phyloP scores from a whole-genome alignment of 179 eudicot genomes.

The Spergularia azorica region DNA sequence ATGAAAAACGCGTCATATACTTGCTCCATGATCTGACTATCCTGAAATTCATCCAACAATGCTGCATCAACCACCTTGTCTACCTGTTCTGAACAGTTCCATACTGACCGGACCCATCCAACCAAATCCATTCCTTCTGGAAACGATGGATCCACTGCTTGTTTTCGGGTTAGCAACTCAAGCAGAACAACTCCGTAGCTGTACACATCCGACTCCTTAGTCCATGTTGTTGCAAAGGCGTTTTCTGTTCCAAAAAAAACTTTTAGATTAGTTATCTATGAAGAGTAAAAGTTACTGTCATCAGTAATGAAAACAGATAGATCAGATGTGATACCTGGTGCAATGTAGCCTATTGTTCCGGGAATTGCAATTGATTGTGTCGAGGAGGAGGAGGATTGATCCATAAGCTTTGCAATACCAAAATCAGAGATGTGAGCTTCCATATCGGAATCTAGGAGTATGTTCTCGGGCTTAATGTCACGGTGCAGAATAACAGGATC shows the following conservation, averaged over 20 bases:
- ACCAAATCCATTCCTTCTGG: slow-evolving; percentile 44
- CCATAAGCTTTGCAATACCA: slow-evolving; percentile 76
- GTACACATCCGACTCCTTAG: slow-evolving; percentile 68
- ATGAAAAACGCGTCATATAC: no score
- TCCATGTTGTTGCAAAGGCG: slow-evolving; percentile 49
- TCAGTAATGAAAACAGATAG: not conserved
- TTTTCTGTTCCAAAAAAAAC: slow-evolving; percentile 37
- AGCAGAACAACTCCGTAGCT: slow-evolving; percentile 51
- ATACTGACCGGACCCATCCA: slow-evolving; percentile 51
- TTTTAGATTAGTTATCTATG: slow-evolving; percentile 9
- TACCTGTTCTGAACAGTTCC: slow-evolving; percentile 25
- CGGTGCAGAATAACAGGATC: slow-evolving; percentile 71
- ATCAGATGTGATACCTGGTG: slow-evolving; percentile 73
- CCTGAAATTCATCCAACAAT: no score
- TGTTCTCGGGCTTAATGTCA: slow-evolving; percentile 52
- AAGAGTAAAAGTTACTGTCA: not conserved
- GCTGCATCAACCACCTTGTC: no score
- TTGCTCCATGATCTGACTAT: no score
- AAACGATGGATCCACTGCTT: slow-evolving; percentile 51
- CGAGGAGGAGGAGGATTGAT: slow-evolving; percentile 42
- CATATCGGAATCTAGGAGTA: slow-evolving; percentile 64
- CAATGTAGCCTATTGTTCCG: slow-evolving; percentile 87
- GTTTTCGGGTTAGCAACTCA: slow-evolving; percentile 55
- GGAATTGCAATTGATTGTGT: slow-evolving; percentile 44
- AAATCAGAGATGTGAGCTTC: slow-evolving; percentile 89